Evolutionary conservation across 495 filamentous ascomycete species (phyloP), one percentile per base, ranked within the genome.

Genomic region (Mycothermus thermophilus): DNA sequence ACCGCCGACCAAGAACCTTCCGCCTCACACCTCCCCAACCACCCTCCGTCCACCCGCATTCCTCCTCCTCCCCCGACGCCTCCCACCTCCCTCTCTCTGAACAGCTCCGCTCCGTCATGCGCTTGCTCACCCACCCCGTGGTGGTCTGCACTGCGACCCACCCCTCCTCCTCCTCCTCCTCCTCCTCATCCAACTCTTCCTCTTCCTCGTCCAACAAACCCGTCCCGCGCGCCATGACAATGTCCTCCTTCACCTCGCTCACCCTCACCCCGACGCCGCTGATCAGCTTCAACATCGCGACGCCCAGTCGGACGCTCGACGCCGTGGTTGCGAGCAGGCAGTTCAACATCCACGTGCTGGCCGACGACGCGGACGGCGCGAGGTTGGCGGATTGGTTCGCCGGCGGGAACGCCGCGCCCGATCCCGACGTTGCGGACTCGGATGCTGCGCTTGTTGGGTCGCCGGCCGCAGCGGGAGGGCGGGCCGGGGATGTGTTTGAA

Each of bases 221-320:
- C 32, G 21, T 54, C 15, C 61, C 55, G 15, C 52, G 62, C 23
- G 84, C 73, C 34, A 79, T 90, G 64, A 85, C 82, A 16, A 75
- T 88, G 43, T 92, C 84, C 13, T 86, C 80, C 9, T 80, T 93
- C 61, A 85, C 71, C 13, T 83, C 80, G 0, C 69, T 93, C 16
- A 70, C 77, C 0, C 62, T 90, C 1, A 38, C 48, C 9, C 83
- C 83, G 0, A 44, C 59, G 3, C 82, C 84, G 0, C 63, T 79
- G 17, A 67, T 90, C 23, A 77, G 76, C 22, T 87, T 93, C 69
- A 93, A 93, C 46, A 67, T 93, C 38, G 68, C 67, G 15, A 59
- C 67, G 5, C 82, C 83, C 8, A 83, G 78, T 20, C 69, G 69
- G n/a, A 93, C 81, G 3, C 58, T 77, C 23, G 60, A 65, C 38